phyloP scores from a whole-genome alignment of 306 rosid species.

The Cucumis sativus region DNA sequence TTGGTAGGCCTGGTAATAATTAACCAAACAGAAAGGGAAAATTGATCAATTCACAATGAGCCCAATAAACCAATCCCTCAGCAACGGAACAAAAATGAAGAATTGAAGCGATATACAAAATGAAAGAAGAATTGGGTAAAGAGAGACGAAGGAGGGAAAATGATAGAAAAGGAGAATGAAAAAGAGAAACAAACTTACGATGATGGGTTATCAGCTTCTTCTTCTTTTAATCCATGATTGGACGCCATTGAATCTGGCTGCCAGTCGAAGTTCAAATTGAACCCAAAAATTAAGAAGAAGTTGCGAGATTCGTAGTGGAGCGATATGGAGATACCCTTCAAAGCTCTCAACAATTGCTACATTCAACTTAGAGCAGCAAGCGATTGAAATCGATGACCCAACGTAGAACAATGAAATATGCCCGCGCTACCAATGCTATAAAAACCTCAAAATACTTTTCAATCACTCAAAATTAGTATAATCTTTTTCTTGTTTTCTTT shows the following conservation, averaged over 20 bases:
- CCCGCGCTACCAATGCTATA: background rate
- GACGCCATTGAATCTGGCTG: background rate
- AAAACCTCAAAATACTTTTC: no score
- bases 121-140: background rate
- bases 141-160: background rate
- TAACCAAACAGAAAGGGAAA: background rate
- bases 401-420: background rate
- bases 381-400: background rate
- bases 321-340: no score
- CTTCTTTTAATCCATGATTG: background rate
- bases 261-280: background rate
- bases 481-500: no score
- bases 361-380: background rate
- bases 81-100: background rate
- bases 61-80: background rate
- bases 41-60: background rate
- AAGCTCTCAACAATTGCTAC: background rate
- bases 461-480: no score
- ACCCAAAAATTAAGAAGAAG: no score
- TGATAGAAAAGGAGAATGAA: background rate
- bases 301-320: no score
- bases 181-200: background rate
- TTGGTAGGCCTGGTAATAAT: conserved; percentile 41
- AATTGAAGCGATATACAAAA: background rate
- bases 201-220: background rate